phyloP scores from a whole-genome alignment of 2,329 filamentous ascomycete genomes.

The Colletotrichum lentis region DNA sequence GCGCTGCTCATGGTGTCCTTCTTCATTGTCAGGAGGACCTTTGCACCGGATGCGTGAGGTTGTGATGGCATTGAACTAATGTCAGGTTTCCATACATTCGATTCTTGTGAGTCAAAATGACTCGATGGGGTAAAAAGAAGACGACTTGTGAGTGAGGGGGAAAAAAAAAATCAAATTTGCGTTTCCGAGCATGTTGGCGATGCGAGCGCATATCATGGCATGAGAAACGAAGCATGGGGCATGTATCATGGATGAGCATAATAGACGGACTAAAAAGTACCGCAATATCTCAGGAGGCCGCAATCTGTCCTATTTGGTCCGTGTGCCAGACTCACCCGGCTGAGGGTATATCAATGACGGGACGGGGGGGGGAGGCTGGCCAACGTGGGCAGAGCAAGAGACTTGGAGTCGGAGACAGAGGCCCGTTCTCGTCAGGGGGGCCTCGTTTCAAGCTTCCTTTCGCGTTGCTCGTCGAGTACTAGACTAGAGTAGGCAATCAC shows the following conservation, averaged over 20 bases:
- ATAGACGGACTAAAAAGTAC: slow-evolving; percentile 21
- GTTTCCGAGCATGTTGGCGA: not conserved
- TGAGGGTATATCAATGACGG: slow-evolving; percentile 12
- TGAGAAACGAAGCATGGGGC: not conserved
- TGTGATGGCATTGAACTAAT: not conserved
- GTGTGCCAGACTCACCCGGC: slow-evolving; percentile 19
- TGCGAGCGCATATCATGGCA: not conserved
- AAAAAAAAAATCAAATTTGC: too few relatives aligned
- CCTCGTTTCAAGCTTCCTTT: slow-evolving; percentile 29
- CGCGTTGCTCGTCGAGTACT: not conserved
- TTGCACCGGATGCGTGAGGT: slow-evolving; percentile 8
- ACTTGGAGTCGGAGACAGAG: slow-evolving; percentile 12
- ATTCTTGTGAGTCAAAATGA: not conserved
- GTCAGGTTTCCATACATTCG: too few relatives aligned
- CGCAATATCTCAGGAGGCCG: slow-evolving; percentile 5
- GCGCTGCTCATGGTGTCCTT: slow-evolving; percentile 37
- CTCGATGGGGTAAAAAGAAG: not conserved
- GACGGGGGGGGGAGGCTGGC: slow-evolving; percentile 16
- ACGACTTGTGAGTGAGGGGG: too few relatives aligned
- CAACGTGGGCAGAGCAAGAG: slow-evolving; percentile 10
- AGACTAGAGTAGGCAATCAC: not conserved
- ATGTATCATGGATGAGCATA: not conserved
- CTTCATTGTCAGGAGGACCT: slow-evolving; percentile 39
- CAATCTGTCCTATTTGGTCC: slow-evolving; percentile 25
- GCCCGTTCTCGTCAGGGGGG: slow-evolving; percentile 18